Conservation (phyloP, 1,284 basidiomycete genomes). For the Filobasidium uniguttulatum region DNA sequence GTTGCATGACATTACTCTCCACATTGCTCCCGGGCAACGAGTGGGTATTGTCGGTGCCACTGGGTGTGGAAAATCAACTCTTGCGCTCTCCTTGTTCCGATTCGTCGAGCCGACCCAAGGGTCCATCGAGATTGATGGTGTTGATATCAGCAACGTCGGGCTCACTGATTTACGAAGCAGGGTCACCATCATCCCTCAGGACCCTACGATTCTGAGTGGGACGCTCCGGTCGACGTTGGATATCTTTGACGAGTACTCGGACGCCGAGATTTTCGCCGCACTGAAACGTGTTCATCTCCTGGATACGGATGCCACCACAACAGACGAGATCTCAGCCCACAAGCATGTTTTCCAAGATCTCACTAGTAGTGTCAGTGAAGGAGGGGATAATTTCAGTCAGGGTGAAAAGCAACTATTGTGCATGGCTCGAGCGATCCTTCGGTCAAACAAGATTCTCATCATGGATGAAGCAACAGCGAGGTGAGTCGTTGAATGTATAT, state of each 20-base stretch:
- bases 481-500: conserved; percentile 28
- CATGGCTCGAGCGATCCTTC: conserved; percentile 69
- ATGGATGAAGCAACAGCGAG: conserved; percentile 71
- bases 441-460: conserved; percentile 57
- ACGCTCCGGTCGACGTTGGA: conserved; percentile 77
- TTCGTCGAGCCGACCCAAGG: conserved; percentile 81
- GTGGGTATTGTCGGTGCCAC: conserved; percentile 81
- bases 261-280: conserved; percentile 72
- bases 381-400: conserved; percentile 82
- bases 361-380: conserved; percentile 53
- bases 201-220: conserved; percentile 78
- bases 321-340: conserved; percentile 45
- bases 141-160: conserved; percentile 50
- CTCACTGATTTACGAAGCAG: conserved; percentile 62
- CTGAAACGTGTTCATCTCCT: conserved; percentile 77
- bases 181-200: conserved; percentile 90
- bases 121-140: conserved; percentile 68
- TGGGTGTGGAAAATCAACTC: conserved; percentile 55
- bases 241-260: conserved; percentile 77
- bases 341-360: conserved; percentile 74
- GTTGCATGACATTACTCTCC: conserved; percentile 66
- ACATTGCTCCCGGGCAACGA: conserved; percentile 52
- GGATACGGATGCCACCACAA: conserved; percentile 8
- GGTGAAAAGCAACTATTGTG: conserved; percentile 72
- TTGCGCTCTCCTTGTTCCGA: conserved; percentile 87